Base-by-base conservation (phyloP, 2,329 filamentous ascomycete species). In the Fusarium tupiense region DNA sequence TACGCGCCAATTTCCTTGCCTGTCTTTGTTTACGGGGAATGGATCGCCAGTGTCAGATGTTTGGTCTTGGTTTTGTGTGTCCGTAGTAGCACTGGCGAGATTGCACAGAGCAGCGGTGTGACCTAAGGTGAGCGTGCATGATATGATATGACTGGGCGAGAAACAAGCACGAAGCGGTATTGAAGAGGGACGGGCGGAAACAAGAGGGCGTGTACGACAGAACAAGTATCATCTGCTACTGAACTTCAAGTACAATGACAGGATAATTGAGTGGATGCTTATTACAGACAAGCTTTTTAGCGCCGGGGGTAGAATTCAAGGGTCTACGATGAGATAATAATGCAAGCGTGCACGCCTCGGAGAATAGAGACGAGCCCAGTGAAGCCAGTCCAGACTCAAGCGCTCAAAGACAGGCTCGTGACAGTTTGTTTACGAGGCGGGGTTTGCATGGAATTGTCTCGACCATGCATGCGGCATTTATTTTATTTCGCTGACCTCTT, bases 221-320 rank as follows among this genome's bases (percentile, higher is more conserved):
- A 61, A 24, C 4, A 14, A 61, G 37, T 29, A 35, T 19, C 20
- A 13, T 2, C 2, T 5, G 5, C n/a, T 41, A 41, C 13, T 13
- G 1, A 8, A 6, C 9, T 0, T 13, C 5, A 14, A 33, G 2
- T 10, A 22, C 29, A 26, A 13, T 2, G 8, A 16, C 5, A 13
- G 38, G 9, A 24, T 3, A 26, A 44, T 26, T 8, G 22, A 47
- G 37, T 46, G 41, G 41, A 47, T 49, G 53, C 29, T 50, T 69
- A 44, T 65, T 24, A 1, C 1, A 73, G 53, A 72, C 66, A 72
- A 72, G 69, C 69, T 72, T 72, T 72, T 73, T 72, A 73, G 69
- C 64, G 69, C 5, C 43, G 24, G 26, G 22, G 38, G 24, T 11
- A 37, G 11, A 33, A 40, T 22, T 29, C 40, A 24, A 47, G 43